These are phyloP conservation scores for Paramecium biaurelia DNA, from an alignment of 73 alveolate species.

Conservation along the genomic window DNA sequence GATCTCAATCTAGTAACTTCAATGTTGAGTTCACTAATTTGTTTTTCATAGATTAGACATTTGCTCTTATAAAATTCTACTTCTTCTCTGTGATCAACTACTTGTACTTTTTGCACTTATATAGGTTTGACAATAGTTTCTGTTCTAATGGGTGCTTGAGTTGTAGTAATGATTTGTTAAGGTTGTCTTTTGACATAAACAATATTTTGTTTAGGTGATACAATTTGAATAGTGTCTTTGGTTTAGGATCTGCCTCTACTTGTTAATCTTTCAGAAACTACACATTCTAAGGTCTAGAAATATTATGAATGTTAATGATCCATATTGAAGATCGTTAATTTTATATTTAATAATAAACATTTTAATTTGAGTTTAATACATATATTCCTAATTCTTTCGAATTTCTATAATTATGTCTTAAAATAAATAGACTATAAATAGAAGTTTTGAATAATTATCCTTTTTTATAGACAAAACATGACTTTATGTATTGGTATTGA, in stretches of 20 bases:
- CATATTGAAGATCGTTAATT: constrained; percentile 9
- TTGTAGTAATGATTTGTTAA: not conserved
- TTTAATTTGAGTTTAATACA: not conserved
- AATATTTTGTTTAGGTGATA: constrained; percentile 49
- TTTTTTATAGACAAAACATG: no score
- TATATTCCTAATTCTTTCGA: not conserved
- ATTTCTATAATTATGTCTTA: no score
- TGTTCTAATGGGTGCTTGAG: not conserved
- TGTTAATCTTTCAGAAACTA: not conserved
- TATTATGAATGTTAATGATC: not conserved
- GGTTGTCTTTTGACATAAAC: not conserved
- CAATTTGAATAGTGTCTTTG: not conserved
- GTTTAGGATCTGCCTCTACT: constrained; percentile 32
- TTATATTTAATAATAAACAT: not conserved
- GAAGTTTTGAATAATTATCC: no score
- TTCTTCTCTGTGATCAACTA: constrained; percentile 33
- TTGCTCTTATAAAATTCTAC: constrained; percentile 17
- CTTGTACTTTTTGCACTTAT: not conserved
- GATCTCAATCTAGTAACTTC: not conserved
- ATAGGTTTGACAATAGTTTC: not conserved
- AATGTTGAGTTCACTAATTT: constrained; percentile 5
- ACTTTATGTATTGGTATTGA: not conserved
- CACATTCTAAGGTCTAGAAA: constrained; percentile 37
- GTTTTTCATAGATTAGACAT: constrained; percentile 29
- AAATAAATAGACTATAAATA: not conserved